Conservation (phyloP, 208 protist genomes). For the Leishmania major region DNA sequence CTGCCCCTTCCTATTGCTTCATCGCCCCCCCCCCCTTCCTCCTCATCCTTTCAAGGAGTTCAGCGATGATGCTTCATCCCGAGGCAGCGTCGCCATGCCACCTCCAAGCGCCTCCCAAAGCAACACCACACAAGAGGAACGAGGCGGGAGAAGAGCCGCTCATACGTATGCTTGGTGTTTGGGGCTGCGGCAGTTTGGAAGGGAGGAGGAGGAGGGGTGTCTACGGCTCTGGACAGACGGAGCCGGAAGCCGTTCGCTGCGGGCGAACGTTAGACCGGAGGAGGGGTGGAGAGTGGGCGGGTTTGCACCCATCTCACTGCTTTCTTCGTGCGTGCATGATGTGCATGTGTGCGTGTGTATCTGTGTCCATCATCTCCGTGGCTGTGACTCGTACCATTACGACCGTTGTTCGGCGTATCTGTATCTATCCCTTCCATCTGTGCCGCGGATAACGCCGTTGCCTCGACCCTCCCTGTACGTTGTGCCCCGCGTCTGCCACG, state of each 20-base stretch:
- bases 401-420: neutral
- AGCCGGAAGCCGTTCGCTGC: neutral
- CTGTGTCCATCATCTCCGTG: neutral
- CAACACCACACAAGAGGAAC: neutral
- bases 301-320: no score
- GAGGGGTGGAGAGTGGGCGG: neutral
- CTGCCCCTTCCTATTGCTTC: neutral
- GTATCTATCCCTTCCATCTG: neutral
- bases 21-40: neutral
- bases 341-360: slow-evolving; percentile 16
- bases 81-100: neutral
- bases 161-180: no score
- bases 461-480: neutral
- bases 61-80: neutral
- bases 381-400: neutral
- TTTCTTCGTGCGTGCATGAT: neutral
- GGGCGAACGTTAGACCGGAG: neutral
- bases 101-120: neutral
- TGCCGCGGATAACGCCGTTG: neutral
- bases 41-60: neutral
- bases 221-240: no score
- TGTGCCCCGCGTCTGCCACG: neutral
- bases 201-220: neutral
- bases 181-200: neutral
- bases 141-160: neutral